A percentile compares a stretch with the other conserved stretches of the same genome.
Evolutionary conservation across 1,284 basidiomycete species (phyloP).

Genomic region (Irpex sp.): DNA sequence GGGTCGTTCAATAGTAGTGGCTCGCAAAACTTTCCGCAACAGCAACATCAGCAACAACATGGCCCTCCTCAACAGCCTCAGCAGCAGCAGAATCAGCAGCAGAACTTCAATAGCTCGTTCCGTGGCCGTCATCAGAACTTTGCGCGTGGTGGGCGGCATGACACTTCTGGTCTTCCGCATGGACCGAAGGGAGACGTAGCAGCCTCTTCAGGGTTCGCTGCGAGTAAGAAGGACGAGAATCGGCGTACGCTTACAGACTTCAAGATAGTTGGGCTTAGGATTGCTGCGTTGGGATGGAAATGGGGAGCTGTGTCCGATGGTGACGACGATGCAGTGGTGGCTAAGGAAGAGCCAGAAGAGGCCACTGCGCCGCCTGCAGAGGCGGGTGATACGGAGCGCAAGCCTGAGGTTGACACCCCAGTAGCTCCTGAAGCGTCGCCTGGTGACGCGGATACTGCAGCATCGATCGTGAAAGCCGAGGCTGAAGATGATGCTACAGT

Average conservation of each 20-base stretch:
- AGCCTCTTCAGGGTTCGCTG: conserved; percentile 22
- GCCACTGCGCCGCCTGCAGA: conserved; percentile 8
- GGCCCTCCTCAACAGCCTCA: conserved; percentile 34
- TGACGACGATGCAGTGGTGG: conserved; percentile 19
- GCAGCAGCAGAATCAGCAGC: conserved; percentile 30
- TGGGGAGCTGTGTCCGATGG: conserved; percentile 57
- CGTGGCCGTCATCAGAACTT: conserved; percentile 39
- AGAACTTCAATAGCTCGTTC: conserved; percentile 26
- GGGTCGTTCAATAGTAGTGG: conserved; percentile 54
- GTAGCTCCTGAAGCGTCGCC: conserved; percentile 3
- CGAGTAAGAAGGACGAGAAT: conserved; percentile 77
- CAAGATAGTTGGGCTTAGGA: conserved; percentile 87
- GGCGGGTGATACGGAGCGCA: conserved; percentile 1
- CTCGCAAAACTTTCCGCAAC: conserved; percentile 30
- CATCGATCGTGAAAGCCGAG: conserved; percentile 3
- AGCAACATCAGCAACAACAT: conserved; percentile 34
- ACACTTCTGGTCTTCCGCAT: conserved; percentile 35
- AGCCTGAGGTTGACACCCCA: conserved; percentile 4
- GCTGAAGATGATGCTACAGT: conserved; percentile 10
- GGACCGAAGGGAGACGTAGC: conserved; percentile 24
- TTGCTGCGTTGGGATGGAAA: conserved; percentile 68
- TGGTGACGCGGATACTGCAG: conserved; percentile 9
- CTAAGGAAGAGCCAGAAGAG: conserved; percentile 24
- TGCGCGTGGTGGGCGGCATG: conserved; percentile 48
- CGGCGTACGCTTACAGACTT: conserved; percentile 91